phyloP scores from a whole-genome alignment of 108 stramenopile species.

The Cylindrotheca closterium region DNA sequence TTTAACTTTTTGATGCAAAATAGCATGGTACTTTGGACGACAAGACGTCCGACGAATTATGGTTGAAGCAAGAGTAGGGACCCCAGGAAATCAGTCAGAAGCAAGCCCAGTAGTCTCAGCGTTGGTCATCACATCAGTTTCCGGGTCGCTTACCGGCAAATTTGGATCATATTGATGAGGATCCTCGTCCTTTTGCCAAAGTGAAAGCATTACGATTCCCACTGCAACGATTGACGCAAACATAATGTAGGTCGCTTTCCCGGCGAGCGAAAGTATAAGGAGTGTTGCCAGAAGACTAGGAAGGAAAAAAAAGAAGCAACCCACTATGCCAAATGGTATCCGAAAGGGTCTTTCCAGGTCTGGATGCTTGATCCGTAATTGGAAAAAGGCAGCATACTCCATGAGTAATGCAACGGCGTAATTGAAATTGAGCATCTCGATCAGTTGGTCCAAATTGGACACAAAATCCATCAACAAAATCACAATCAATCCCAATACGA shows the following conservation, averaged over 20 bases:
- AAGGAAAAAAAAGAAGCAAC: slow-evolving; percentile 41
- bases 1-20: too few species aligned
- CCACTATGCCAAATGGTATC: slow-evolving; percentile 42
- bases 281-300: slow-evolving; percentile 30
- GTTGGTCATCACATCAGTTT: too few species aligned
- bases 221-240: slow-evolving; percentile 16
- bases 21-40: too few species aligned
- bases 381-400: slow-evolving; percentile 93
- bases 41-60: too few species aligned
- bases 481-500: slow-evolving; percentile 74
- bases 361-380: slow-evolving; percentile 67
- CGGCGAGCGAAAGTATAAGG: slow-evolving; percentile 38
- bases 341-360: slow-evolving; percentile 47
- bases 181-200: background rate
- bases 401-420: slow-evolving; percentile 80
- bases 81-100: too few species aligned
- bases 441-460: slow-evolving; percentile 64
- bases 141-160: too few species aligned
- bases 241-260: slow-evolving; percentile 39
- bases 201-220: slow-evolving; percentile 23
- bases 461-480: slow-evolving; percentile 69
- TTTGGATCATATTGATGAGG: too few species aligned
- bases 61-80: too few species aligned
- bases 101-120: too few species aligned
- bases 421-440: slow-evolving; percentile 92